Conservation (phyloP, 1,139 yeast species). For the Lizanozyma gosingica region DNA sequence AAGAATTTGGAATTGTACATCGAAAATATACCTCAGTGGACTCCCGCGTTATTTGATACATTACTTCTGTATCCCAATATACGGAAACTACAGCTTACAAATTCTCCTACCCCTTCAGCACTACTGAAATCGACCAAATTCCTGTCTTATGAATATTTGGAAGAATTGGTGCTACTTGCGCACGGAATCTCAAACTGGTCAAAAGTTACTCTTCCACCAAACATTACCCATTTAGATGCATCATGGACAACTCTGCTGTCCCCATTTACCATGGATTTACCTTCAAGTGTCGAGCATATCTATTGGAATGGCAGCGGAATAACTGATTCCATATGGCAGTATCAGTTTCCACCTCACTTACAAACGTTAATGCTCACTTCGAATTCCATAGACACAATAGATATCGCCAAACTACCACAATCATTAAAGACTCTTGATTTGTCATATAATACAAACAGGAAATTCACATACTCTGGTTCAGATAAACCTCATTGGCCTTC, state of each 20-base stretch:
- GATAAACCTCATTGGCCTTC: slow-evolving; percentile 22
- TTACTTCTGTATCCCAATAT: slow-evolving; percentile 20
- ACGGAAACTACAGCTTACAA: slow-evolving; percentile 21
- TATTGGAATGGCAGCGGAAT: slow-evolving; percentile 26
- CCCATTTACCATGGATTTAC: slow-evolving; percentile 11
- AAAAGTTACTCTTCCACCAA: slow-evolving; percentile 14
- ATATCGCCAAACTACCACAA: slow-evolving; percentile 17
- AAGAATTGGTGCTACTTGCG: slow-evolving; percentile 23
- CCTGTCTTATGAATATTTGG: slow-evolving; percentile 9
- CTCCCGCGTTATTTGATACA: slow-evolving; percentile 12
- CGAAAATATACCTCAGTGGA: slow-evolving; percentile 14
- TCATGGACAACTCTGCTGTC: slow-evolving; percentile 24
- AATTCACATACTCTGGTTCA: slow-evolving; percentile 4
- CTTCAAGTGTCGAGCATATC: slow-evolving; percentile 13
- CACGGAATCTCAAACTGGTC: slow-evolving; percentile 26
- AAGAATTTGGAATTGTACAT: slow-evolving; percentile 17
- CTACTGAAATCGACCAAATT: slow-evolving; percentile 6
- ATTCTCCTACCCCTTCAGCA: slow-evolving; percentile 2
- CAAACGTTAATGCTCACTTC: slow-evolving; percentile 27
- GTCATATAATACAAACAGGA: slow-evolving; percentile 14
- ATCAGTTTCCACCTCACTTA: slow-evolving; percentile 14
- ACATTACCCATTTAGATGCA: slow-evolving; percentile 21
- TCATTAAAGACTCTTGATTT: slow-evolving; percentile 22
- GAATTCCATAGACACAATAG: slow-evolving; percentile 16
- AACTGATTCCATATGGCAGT: slow-evolving; percentile 7